Conservation (phyloP, 768 basidiomycete genomes). For the Lactifluus hygrophoroides region DNA sequence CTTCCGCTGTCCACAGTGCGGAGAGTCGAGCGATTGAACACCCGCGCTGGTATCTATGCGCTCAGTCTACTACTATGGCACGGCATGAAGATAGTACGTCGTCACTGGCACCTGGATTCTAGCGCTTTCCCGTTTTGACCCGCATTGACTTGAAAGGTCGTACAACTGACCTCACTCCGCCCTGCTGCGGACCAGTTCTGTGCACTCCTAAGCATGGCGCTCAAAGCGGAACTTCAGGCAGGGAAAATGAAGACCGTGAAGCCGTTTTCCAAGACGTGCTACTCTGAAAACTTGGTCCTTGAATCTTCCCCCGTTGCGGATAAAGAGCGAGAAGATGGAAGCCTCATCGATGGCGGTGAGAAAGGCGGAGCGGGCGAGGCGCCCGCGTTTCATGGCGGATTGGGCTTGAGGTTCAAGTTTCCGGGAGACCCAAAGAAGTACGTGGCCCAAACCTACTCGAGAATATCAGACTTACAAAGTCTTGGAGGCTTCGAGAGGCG, state of each 20-base stretch:
- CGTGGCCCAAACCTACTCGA: conserved; percentile 22
- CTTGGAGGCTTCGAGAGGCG: conserved; percentile 67
- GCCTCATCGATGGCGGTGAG: conserved; percentile 52
- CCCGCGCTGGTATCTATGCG: conserved; percentile 93
- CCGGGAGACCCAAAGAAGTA: conserved; percentile 91
- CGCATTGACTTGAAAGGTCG: conserved; percentile 42
- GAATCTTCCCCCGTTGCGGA: conserved; percentile 35
- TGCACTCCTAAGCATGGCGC: conserved; percentile 73
- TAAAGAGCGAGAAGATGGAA: conserved; percentile 43
- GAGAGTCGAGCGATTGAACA: conserved; percentile 88
- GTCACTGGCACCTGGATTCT: not conserved
- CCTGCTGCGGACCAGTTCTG: conserved; percentile 95
- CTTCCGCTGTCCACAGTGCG: conserved; percentile 88
- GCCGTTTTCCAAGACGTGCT: conserved; percentile 83
- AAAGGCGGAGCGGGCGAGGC: conserved; percentile 45
- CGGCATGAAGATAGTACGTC: conserved; percentile 79
- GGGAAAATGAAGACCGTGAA: conserved; percentile 93
- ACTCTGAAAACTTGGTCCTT: conserved; percentile 80
- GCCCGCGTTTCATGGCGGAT: conserved; percentile 62
- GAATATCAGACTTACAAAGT: not conserved
- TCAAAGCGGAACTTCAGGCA: conserved; percentile 82
- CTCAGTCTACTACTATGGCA: conserved; percentile 92
- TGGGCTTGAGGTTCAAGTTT: conserved; percentile 79
- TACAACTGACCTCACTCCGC: conserved; percentile 88
- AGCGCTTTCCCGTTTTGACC: not conserved